Percentiles rank a stretch among this genome's conserved stretches.
Evolutionary conservation across 768 basidiomycete genomes (phyloP).

Genomic region (Kwoniella europaea): DNA sequence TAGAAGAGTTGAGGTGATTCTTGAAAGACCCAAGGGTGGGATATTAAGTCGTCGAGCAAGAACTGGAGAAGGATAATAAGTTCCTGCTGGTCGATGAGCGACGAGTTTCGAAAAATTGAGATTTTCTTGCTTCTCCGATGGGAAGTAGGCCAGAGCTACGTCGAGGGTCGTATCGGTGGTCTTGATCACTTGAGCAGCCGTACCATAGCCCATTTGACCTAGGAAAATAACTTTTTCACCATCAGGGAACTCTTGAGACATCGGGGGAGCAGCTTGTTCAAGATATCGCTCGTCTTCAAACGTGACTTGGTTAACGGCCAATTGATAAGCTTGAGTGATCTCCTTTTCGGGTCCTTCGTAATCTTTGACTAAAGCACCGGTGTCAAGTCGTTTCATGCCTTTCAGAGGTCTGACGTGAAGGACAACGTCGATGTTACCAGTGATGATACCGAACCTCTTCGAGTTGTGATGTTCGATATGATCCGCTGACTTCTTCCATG

Average conservation of each 20-base stretch:
- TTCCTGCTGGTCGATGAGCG: slow-evolving; percentile 61
- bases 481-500: slow-evolving; percentile 83
- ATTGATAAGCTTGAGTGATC: slow-evolving; percentile 82
- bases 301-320: slow-evolving; percentile 76
- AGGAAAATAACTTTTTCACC: slow-evolving; percentile 94
- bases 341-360: slow-evolving; percentile 84
- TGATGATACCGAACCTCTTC: slow-evolving; percentile 84
- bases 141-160: slow-evolving; percentile 88
- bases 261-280: slow-evolving; percentile 78
- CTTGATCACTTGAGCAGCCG: slow-evolving; percentile 82
- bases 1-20: slow-evolving; percentile 92
- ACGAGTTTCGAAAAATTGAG: slow-evolving; percentile 77
- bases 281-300: slow-evolving; percentile 79
- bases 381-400: slow-evolving; percentile 87
- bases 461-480: slow-evolving; percentile 82
- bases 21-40: slow-evolving; percentile 78
- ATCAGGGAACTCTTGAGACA: slow-evolving; percentile 86
- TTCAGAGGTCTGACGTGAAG: slow-evolving; percentile 89
- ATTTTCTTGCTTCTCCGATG: slow-evolving; percentile 78
- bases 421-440: slow-evolving; percentile 76
- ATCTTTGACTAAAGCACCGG: slow-evolving; percentile 91
- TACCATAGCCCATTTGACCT: slow-evolving; percentile 92
- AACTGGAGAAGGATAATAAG: slow-evolving; percentile 79
- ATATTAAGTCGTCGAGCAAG: slow-evolving; percentile 75
- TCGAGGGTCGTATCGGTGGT: slow-evolving; percentile 74